A percentile compares a stretch with the other conserved stretches of the same genome.
Conservation (phyloP, 23 red algal species). For the Chondrus crispus region DNA sequence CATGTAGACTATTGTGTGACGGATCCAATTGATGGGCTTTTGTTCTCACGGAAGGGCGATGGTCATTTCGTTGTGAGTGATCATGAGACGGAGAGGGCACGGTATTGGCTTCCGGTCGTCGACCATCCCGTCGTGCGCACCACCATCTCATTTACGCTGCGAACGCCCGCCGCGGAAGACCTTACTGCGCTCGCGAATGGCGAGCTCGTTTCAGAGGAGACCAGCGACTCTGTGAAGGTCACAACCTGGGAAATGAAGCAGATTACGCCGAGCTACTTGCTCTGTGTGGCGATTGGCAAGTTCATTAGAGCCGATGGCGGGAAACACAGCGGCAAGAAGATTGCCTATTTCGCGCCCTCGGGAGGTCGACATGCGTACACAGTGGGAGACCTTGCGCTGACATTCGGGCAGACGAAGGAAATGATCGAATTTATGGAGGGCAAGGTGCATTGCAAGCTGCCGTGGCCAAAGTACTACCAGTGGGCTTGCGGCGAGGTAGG, state of each 20-base stretch:
- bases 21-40: slow-evolving; percentile 55
- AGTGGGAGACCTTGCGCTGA: slow-evolving; percentile 59
- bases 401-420: slow-evolving; percentile 63
- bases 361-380: slow-evolving; percentile 41
- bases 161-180: slow-evolving; percentile 29
- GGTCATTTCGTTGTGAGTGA: slow-evolving; percentile 56
- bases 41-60: slow-evolving; percentile 30
- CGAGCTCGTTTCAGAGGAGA: not conserved
- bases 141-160: slow-evolving; percentile 43
- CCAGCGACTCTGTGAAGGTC: not conserved
- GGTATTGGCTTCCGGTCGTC: slow-evolving; percentile 76
- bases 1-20: slow-evolving; percentile 38
- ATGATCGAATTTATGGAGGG: slow-evolving; percentile 69
- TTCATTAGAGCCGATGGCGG: slow-evolving; percentile 59
- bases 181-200: slow-evolving; percentile 70
- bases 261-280: slow-evolving; percentile 59
- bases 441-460: slow-evolving; percentile 52
- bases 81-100: slow-evolving; percentile 76
- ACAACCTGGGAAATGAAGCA: slow-evolving; percentile 61
- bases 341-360: slow-evolving; percentile 39
- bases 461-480: slow-evolving; percentile 83
- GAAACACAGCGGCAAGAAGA: slow-evolving; percentile 41
- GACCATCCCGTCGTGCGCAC: slow-evolving; percentile 72
- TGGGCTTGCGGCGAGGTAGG: slow-evolving; percentile 61
- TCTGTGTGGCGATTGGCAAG: slow-evolving; percentile 59